Percentiles rank a stretch among this genome's conserved stretches.
These are phyloP conservation scores for Torulaspora indica DNA, from an alignment of 805 yeast genomes.

Conservation along the genomic window DNA sequence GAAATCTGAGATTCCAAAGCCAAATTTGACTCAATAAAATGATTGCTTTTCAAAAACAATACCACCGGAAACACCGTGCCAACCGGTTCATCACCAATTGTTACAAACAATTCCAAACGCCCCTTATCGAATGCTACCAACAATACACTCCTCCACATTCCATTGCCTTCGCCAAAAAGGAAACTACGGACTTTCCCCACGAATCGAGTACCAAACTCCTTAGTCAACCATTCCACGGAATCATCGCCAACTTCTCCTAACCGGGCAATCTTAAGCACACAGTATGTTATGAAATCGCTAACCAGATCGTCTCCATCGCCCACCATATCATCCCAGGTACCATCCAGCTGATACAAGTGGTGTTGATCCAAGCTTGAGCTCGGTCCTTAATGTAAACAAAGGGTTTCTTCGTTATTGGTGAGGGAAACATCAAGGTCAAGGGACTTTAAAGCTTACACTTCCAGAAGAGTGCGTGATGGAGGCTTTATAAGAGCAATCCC, in stretches of 20 bases:
- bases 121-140: not conserved
- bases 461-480: not conserved
- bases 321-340: slow-evolving; percentile 2
- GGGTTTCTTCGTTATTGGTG: slow-evolving; percentile 1
- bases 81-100: slow-evolving; percentile 23
- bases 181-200: slow-evolving; percentile 5
- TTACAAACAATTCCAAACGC: slow-evolving; percentile 20
- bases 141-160: not conserved
- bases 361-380: not conserved
- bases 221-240: not conserved
- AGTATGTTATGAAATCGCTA: slow-evolving; percentile 1
- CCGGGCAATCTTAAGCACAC: slow-evolving; percentile 1
- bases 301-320: slow-evolving; percentile 1
- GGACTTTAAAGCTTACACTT: not conserved
- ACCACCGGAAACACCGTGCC: slow-evolving; percentile 1
- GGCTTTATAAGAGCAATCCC: not conserved
- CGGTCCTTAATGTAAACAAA: slow-evolving; percentile 3
- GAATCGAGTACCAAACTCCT: slow-evolving; percentile 1
- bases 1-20: slow-evolving; percentile 37
- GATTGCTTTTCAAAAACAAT: slow-evolving; percentile 42
- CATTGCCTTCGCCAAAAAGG: slow-evolving; percentile 3
- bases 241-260: slow-evolving; percentile 4
- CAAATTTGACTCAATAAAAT: slow-evolving; percentile 22
- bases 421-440: not conserved
- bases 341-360: not conserved